Base-by-base conservation (phyloP, 2,329 filamentous ascomycete species). In the Geosmithia flava region DNA sequence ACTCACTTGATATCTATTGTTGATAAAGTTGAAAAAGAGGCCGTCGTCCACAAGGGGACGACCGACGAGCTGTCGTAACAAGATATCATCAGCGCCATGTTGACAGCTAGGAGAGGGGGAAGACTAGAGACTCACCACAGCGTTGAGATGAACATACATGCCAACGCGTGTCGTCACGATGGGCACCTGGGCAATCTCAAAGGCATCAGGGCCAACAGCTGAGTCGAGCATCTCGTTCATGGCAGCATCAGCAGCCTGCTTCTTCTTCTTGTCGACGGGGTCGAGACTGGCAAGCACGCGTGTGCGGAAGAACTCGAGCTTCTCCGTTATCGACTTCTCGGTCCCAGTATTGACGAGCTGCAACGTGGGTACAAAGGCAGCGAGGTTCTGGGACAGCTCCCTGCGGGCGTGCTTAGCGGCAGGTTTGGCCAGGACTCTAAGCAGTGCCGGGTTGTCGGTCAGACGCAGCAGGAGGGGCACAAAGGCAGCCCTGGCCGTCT, bases 41-140 rank as follows among this genome's bases (percentile, higher is more conserved):
- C 74, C 71, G 57, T 97, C 90, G 57, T 97, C 90, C 29, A 95
- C 78, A 20, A 95, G 68, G 0, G 91, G 90, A 30, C 88, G 79
- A 30, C 83, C 87, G 52, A 86, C 80, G 48, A 95, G 80, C 86
- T 93, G 7, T 11, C 16, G 30, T 23, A 17, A 10, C 19, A 40
- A 30, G 29, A 10, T 16, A 4, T 27, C 29, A 4, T 27, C 29
- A 45, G 27, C 44, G 2, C 15, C 23, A n/a, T 29, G 17, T 17
- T 42, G 20, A 23, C 46, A 6, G 13, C 8, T 27, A 20, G 19
- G 20, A 23, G 8, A 11, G 17, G 40, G 20, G 20, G 19, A 15
- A 3, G 33, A 1, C 2, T 3, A 15, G n/a, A 17, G 11, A 61
- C 79, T 54, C 69, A 93, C 85, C 60, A 85, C 75, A 48, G 88